phyloP scores from a whole-genome alignment of 257 asterid genomes.

The Solanum virginianum region DNA sequence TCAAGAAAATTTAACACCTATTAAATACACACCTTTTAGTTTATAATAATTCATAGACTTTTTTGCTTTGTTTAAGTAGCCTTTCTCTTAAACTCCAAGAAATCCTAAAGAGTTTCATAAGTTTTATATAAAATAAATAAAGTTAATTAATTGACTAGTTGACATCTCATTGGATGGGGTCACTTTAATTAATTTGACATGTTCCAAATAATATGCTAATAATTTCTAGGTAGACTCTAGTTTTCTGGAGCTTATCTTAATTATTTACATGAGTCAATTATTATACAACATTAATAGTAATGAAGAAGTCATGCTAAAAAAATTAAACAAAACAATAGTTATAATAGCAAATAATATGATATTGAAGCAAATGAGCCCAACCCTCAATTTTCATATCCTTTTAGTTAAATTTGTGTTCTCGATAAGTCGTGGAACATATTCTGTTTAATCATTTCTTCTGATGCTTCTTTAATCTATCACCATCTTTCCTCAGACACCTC shows the following conservation, averaged over 20 bases:
- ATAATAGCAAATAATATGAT: neutral
- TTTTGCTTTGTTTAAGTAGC: neutral
- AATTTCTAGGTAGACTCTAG: neutral
- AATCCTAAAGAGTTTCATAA: neutral
- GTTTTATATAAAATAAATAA: neutral
- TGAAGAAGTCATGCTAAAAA: neutral
- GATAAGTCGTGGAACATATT: neutral
- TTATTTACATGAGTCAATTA: neutral
- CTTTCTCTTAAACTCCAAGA: constrained; percentile 7
- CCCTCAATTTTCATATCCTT: accelerated
- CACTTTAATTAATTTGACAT: neutral
- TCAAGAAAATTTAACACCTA: neutral
- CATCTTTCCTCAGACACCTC: neutral
- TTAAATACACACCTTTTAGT: no score
- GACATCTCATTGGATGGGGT: neutral
- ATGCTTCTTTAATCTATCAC: neutral
- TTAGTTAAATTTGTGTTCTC: neutral
- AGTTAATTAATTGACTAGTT: neutral
- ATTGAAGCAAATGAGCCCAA: neutral
- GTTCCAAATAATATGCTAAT: neutral
- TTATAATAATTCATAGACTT: neutral
- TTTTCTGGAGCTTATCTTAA: neutral
- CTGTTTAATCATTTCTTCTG: neutral
- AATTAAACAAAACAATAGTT: neutral
- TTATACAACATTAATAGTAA: neutral